Conservation (phyloP, 306 rosid species). For the Elaeagnus macrophylla region DNA sequence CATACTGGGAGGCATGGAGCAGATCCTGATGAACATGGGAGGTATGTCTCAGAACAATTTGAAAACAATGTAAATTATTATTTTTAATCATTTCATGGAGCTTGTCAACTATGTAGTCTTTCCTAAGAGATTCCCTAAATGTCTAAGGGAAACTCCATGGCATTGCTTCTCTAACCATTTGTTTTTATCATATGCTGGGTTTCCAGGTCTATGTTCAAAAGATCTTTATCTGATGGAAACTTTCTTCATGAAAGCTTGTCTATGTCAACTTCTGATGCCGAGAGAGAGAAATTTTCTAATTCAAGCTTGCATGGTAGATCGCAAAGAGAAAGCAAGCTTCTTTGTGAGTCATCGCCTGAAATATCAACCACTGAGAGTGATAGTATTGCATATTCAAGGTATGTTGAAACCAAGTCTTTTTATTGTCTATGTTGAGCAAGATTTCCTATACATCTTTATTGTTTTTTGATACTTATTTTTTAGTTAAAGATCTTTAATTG, state of each 20-base stretch:
- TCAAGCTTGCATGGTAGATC: constrained; percentile 31
- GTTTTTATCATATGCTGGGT: not conserved
- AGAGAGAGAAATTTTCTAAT: constrained; percentile 34
- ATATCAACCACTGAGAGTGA: constrained; percentile 67
- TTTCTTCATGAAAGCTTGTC: constrained; percentile 59
- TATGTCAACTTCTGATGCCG: constrained; percentile 38
- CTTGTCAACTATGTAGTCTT: no score
- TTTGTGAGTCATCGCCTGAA: constrained; percentile 76
- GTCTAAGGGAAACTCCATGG: no score
- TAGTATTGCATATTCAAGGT: constrained; percentile 64
- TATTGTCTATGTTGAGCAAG: no score
- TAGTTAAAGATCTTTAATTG: no score
- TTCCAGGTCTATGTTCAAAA: constrained; percentile 50
- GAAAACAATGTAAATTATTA: no score
- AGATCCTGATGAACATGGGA: constrained; percentile 35
- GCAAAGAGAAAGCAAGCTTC: constrained; percentile 42
- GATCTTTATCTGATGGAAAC: constrained; percentile 85
- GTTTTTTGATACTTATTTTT: no score
- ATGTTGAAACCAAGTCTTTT: constrained; percentile 1
- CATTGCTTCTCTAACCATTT: not conserved
- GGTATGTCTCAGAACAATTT: constrained; percentile 18
- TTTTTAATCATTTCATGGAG: no score
- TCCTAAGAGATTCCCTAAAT: no score
- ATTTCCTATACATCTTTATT: no score
- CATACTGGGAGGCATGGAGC: constrained; percentile 33